These are phyloP conservation scores for Clonostachys solani DNA, from an alignment of 2,329 filamentous ascomycete genomes.

Conservation along the genomic window DNA sequence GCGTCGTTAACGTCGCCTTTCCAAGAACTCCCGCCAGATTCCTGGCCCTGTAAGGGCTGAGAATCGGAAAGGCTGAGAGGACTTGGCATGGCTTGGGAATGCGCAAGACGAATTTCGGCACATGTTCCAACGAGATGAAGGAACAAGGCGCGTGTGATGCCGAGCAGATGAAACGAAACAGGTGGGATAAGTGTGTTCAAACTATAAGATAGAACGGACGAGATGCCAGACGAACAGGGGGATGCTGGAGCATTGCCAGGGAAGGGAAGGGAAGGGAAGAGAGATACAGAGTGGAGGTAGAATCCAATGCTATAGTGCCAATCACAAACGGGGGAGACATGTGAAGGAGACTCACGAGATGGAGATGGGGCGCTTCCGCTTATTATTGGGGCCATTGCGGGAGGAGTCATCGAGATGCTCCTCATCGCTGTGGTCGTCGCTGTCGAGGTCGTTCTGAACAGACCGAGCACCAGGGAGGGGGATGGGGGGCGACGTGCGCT, in stretches of 20 bases:
- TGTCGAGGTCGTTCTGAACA: slow-evolving; percentile 30
- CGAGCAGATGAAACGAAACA: too few relatives aligned
- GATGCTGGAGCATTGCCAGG: slow-evolving; percentile 2
- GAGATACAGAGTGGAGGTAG: too few relatives aligned
- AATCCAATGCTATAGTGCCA: too few relatives aligned
- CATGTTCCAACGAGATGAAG: too few relatives aligned
- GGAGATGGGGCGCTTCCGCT: slow-evolving; percentile 57
- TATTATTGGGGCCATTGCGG: slow-evolving; percentile 34
- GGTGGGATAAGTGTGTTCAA: background rate
- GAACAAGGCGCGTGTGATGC: too few relatives aligned
- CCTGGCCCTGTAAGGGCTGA: too few relatives aligned
- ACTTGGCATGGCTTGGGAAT: too few relatives aligned
- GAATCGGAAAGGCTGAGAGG: too few relatives aligned
- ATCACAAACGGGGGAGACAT: too few relatives aligned
- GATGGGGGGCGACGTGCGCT: background rate
- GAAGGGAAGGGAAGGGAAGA: slow-evolving; percentile 7
- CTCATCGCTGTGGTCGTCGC: slow-evolving; percentile 47
- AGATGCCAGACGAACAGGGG: background rate
- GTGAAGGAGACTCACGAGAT: slow-evolving; percentile 42
- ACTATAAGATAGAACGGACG: slow-evolving; percentile 6
- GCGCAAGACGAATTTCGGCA: too few relatives aligned
- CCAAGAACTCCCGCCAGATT: too few relatives aligned
- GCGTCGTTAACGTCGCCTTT: too few relatives aligned
- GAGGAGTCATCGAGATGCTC: slow-evolving; percentile 32
- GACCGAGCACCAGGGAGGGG: background rate